Base-by-base conservation (phyloP, 768 basidiomycete species). In the Glaciozyma martinii region DNA sequence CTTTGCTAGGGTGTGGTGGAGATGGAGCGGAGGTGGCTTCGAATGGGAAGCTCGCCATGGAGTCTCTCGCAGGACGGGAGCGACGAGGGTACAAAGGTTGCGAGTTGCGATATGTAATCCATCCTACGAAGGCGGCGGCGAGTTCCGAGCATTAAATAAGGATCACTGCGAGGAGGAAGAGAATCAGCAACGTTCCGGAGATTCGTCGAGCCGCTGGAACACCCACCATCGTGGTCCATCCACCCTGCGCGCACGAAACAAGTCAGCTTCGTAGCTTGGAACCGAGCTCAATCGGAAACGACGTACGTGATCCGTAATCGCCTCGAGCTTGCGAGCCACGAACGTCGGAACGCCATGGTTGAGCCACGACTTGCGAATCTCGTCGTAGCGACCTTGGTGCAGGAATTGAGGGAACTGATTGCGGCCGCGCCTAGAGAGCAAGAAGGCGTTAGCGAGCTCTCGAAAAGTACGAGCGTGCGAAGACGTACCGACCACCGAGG, bases 311-410 rank as follows among this genome's bases (percentile, higher is more conserved):
- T 70, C 65, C 12, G 62, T 70, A 18, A 23, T 47, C 8, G 88
- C 82, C 75, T 98, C 94, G 64, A 97, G 74, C 75, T 89, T 89
- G 58, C 95, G 81, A 5, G 95, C 90, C 29, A 94, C 87, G 44
- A 89, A 79, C 3, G 89, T 93, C 3, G 94, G 90, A 53, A 98
- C 87, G 16, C 86, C 85, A 65, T 97, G 91, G 59, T 82, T 83
- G 33, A 98, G 80, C 95, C 95, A 99, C 0, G 82, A 83, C 78
- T 87, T 89, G 33, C 93, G 83, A 46, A 94, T 81, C 60, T 97
- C 94, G 73, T 98, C 93, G 85, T 89, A 88, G 32, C 95, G 80
- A 3, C 85, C 84, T 55, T 81, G 80, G 73, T 97, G 90, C 12
- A 97, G 76, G 76, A 84, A 92, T 74, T 97, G 93, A 56, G 90